Base-by-base conservation (phyloP, 2,329 filamentous ascomycete genomes). In the Canariomyces notabilis region DNA sequence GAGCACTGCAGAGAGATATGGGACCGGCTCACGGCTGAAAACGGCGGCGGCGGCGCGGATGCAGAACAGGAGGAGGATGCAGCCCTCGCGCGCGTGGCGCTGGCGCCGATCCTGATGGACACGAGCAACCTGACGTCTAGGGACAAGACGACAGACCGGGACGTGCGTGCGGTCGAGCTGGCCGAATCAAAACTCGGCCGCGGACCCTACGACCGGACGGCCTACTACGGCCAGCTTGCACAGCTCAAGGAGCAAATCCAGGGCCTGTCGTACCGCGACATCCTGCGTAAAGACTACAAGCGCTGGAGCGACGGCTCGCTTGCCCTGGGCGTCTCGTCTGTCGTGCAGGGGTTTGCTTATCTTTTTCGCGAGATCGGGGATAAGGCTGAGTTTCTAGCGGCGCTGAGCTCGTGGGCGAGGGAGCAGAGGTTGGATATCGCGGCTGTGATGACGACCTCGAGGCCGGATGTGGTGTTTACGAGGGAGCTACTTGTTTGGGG, bases 231-330 rank as follows among this genome's bases (percentile, higher is more conserved):
- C 4, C 68, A 78, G 45, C 74, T 90, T 20, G 70, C 73, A 1
- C 64, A 64, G 5, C 82, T 86, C 5, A 90, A 90, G 64, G 76
- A 80, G 52, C 77, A 89, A 54, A 73, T 93, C 42, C 77, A 74
- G 2, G 56, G 61, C 0, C 66, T 93, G 37, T 69, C 67, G 31
- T 64, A 89, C 54, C 68, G 75, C 18, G 87, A 90, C 56, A 75
- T 90, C 32, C 65, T 91, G 42, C 74, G 85, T 53, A 91, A 91
- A 64, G 87, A 94, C 66, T 94, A 90, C 67, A 94, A 94, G 68
- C 75, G 86, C 60, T 93, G 87, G 87, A 68, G 67, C 9, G 78
- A 80, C 45, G 68, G 68, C 9, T 67, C 64, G 0, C 60, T 80
- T 31, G 71, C 67, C 15, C 71, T 91, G 4, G 87, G 87, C n/a